phyloP scores from a whole-genome alignment of 352 stramenopile species.

The Globisporangium spiculum region DNA sequence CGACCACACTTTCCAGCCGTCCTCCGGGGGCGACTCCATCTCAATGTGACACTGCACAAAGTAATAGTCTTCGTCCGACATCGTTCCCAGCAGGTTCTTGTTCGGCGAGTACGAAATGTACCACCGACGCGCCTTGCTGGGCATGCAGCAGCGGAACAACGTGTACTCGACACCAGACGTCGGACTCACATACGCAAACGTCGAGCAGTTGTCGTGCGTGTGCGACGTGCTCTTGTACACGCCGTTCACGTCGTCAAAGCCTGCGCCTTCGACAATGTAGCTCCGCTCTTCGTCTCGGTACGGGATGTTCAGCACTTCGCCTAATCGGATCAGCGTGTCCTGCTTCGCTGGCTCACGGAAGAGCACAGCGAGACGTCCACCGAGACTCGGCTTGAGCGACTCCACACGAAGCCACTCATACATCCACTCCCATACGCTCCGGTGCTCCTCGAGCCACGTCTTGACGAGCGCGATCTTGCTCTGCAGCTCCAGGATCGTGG shows the following conservation, averaged over 20 bases:
- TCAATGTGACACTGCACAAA: conserved; percentile 82
- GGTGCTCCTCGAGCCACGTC: conserved; percentile 53
- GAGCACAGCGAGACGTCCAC: conserved; percentile 59
- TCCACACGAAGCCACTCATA: conserved; percentile 89
- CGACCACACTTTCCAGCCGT: conserved; percentile 84
- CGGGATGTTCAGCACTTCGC: conserved; percentile 55
- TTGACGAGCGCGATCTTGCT: conserved; percentile 54
- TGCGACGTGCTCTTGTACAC: conserved; percentile 87
- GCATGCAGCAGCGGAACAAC: conserved; percentile 97
- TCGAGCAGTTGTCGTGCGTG: conserved; percentile 71
- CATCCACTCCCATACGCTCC: conserved; percentile 72
- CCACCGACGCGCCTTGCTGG: conserved; percentile 96
- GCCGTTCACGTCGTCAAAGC: conserved; percentile 92
- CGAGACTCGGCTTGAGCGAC: conserved; percentile 75
- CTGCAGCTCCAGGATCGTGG: conserved; percentile 65
- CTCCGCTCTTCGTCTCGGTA: conserved; percentile 74
- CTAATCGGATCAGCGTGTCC: conserved; percentile 63
- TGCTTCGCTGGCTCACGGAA: conserved; percentile 73
- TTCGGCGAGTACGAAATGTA: conserved; percentile 96
- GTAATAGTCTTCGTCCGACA: conserved; percentile 88
- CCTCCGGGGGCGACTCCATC: conserved; percentile 69
- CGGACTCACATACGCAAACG: conserved; percentile 49
- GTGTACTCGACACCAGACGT: conserved; percentile 86
- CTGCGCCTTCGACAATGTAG: conserved; percentile 90
- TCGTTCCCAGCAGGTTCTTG: conserved; percentile 79